These are phyloP conservation scores for fission yeast (Schizosaccharomyces pombe) DNA, from an alignment of 805 yeast genomes.

Conservation along the genomic window ASM294v3 CU329670.1:4428501-4429000, in stretches of 20 bases:
- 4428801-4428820: not conserved
- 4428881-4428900: too few species aligned
- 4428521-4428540: constrained; percentile 66
- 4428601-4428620: constrained; percentile 44
- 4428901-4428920: too few species aligned
- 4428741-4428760: constrained; percentile 90
- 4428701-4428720: constrained; percentile 72
- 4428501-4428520: constrained; percentile 66
- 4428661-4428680: not conserved
- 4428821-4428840: not conserved
- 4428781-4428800: constrained; percentile 13
- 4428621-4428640: not conserved
- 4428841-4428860: not conserved
- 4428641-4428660: not conserved
- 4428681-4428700: constrained; percentile 54
- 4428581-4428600: constrained; percentile 71
- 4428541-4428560: constrained; percentile 35
- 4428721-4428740: constrained; percentile 69
- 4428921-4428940: too few species aligned
- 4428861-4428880: too few species aligned
- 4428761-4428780: constrained; percentile 89
- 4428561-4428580: constrained; percentile 49
- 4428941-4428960: too few species aligned
- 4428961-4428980: too few species aligned
- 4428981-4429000: too few species aligned